A percentile compares a stretch with the other conserved stretches of the same genome.
phyloP scores from a whole-genome alignment of 2,329 filamentous ascomycete species.

The Aspergillus spinulosporus region DNA sequence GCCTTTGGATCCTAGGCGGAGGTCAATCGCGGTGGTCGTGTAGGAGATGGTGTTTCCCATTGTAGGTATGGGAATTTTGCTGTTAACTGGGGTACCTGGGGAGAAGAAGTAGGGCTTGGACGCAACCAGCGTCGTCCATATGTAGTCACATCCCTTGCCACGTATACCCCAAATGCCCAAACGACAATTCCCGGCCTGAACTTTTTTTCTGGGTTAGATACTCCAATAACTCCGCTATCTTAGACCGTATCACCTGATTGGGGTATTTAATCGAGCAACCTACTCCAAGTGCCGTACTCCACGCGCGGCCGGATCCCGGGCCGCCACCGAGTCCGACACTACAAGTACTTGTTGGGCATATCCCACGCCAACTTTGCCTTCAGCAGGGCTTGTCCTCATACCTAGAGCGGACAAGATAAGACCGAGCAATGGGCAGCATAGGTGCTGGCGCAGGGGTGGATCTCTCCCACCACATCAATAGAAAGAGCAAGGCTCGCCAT shows the following conservation, averaged over 20 bases:
- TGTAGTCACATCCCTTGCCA: too few relatives aligned
- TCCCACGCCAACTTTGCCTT: too few relatives aligned
- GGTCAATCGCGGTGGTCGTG: constrained; percentile 4
- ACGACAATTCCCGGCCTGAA: too few relatives aligned
- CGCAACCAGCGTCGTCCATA: too few relatives aligned
- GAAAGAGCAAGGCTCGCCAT: background rate
- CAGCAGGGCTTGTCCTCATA: too few relatives aligned
- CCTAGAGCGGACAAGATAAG: too few relatives aligned
- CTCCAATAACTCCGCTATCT: background rate
- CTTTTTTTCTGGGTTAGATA: too few relatives aligned
- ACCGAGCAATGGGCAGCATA: background rate
- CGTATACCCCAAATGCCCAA: too few relatives aligned
- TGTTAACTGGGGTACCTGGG: too few relatives aligned
- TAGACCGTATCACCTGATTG: background rate
- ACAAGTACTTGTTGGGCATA: too few relatives aligned
- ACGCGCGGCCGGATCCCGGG: background rate
- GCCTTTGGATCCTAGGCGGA: constrained; percentile 4
- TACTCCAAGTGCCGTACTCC: background rate
- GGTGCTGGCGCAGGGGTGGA: background rate
- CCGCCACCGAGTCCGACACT: too few relatives aligned
- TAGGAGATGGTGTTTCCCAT: constrained; percentile 21
- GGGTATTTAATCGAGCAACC: background rate
- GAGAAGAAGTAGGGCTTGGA: too few relatives aligned
- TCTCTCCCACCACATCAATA: background rate
- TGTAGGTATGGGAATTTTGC: background rate